Percentiles rank a stretch among this genome's conserved stretches.
Evolutionary conservation across 371 early-diverging fungal species (phyloP).

Genomic region (Coemansia sp.): DNA sequence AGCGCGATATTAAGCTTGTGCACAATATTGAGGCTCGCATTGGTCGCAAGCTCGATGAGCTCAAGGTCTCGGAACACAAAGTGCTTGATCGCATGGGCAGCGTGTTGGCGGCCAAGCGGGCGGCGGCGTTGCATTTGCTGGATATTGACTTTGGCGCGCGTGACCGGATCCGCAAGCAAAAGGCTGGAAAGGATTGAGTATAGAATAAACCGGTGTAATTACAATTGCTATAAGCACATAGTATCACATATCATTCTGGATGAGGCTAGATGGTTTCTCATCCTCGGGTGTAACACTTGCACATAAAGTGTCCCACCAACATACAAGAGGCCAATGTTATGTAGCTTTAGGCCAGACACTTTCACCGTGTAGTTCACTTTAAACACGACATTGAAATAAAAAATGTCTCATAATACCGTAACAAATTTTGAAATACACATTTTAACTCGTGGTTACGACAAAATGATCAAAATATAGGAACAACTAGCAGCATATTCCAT

Average conservation of each 20-base stretch:
- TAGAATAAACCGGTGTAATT: not conserved
- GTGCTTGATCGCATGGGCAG: constrained; percentile 78
- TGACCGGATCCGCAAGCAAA: constrained; percentile 54
- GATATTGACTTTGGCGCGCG: constrained; percentile 74
- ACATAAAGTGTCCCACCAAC: too few relatives aligned
- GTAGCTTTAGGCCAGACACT: too few relatives aligned
- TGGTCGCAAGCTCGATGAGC: constrained; percentile 76
- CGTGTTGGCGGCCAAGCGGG: constrained; percentile 86
- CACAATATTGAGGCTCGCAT: constrained; percentile 85
- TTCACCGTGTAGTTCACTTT: too few relatives aligned
- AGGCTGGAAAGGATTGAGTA: not conserved
- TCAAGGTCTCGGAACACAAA: constrained; percentile 70
- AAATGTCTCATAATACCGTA: too few relatives aligned
- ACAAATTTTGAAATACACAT: too few relatives aligned
- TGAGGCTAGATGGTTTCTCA: too few relatives aligned
- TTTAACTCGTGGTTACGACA: too few relatives aligned
- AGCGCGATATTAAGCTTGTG: constrained; percentile 87
- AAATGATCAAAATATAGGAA: not conserved
- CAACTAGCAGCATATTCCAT: not conserved
- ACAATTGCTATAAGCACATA: too few relatives aligned
- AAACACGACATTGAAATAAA: too few relatives aligned
- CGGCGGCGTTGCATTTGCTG: constrained; percentile 80
- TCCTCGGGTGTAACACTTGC: too few relatives aligned
- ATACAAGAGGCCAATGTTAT: too few relatives aligned
- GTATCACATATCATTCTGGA: too few relatives aligned